Evolutionary conservation across 1,284 basidiomycete genomes (phyloP), one percentile per base, ranked within the genome.

Genomic region (Puccinia polysora): DNA sequence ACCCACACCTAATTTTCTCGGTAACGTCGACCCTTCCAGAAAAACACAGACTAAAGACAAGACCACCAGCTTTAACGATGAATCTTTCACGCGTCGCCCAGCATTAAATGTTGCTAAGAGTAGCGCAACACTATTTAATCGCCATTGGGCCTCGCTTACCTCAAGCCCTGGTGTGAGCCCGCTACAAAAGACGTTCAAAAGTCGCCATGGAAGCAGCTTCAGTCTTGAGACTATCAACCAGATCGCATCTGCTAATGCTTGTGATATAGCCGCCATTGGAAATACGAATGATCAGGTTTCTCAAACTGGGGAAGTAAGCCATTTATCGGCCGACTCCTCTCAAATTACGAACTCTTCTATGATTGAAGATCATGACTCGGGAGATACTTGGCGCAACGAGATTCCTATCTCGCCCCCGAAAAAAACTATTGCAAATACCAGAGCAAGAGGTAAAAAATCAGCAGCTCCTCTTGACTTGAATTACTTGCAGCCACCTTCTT

Each of bases 91-190:
- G 10, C 38, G 32, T 20, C 55, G 55, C 18, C 8, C 55, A 5
- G 20, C 10, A 36, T 56, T 36, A 6, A 56, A 56, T 30, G 30
- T 56, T n/a, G 55, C 55, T 28, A 30, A 56, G 30, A 56, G 18
- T 36, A 36, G 32, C 15, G 55, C 55, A 5, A 56, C 55, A 34
- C 38, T 56, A 18, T 56, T 56, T 36, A 56, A 56, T 32, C 55
- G 55, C 10, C 55, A 56, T 36, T 36, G 34, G 38, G n/a, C n/a
- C n/a, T 56, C 55, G 38, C 38, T 56, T 36, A 36, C 55, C 5
- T 36, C 55, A 56, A 30, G 6, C 15, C 30, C 38, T 36, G 55
- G 38, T 28, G 23, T 36, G 18, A 56, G 32, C 55, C 2, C 32
- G 20, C 38, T 56, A 36, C 32, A 56, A 56, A 36, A 36, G 14